Base-by-base conservation (phyloP, 352 stramenopile genomes). In the Phytopythium oedochilum region DNA sequence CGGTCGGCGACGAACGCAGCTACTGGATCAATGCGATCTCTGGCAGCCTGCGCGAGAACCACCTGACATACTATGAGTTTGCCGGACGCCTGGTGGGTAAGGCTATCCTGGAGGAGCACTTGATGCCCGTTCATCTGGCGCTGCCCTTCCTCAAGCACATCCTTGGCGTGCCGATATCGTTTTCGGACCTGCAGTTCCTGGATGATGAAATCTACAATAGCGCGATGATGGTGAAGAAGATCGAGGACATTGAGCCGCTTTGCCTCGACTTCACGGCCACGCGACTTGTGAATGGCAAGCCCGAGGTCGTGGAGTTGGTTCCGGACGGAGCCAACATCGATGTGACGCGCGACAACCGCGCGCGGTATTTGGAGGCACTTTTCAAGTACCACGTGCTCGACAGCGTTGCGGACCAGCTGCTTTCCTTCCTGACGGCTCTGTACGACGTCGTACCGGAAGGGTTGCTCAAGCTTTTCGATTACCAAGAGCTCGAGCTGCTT, bases 401-500 rank as follows among this genome's bases (percentile, higher is more conserved):
- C 48, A 89, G 94, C 31, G 89, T 99, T 23, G 80, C 75, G 34
- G 72, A 88, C 29, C 95, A 99, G 61, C 57, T 99, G 17, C 83
- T 93, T 49, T 88, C 68, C 0, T 88, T 94, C 39, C 59, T 94
- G 42, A 86, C 79, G 5, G 78, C 96, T 14, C 96, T 99, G 34
- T 99, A 98, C 64, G 96, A 99, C 57, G 94, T 99, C 9, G 92
- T 99, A 26, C 96, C 97, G 0, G 94, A 98, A 60, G 86, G 92
- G 17, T 68, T 99, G 36, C 73, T 99, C 26, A 97, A 97, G 43
- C 72, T 99, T 11, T 99, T 99, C 73, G 96, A 99, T 67, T 99
- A 98, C 70, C 96, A 99, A 71, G 96, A 99, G 67, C 78, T 99
- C 0, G 97, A 99, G 67, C 63, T 99, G 42, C 74, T 99, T 4